Base-by-base conservation (phyloP, 2,329 filamentous ascomycete genomes). In the Pyricularia sp. region DNA sequence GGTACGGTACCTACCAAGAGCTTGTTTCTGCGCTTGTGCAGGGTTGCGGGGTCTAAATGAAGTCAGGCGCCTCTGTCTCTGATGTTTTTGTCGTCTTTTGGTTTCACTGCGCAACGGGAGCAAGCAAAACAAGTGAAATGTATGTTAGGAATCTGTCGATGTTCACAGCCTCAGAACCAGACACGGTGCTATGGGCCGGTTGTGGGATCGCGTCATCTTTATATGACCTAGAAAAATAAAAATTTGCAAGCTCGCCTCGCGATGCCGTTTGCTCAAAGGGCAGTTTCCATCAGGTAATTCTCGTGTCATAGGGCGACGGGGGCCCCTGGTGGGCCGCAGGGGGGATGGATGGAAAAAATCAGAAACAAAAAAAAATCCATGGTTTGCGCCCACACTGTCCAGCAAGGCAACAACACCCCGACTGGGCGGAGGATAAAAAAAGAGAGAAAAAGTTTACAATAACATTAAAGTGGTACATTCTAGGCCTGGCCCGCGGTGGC, bases 251-350 rank as follows among this genome's bases (percentile, higher is more conserved):
- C 30, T 25, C 36, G 36, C 25, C 33, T 63, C 65, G 65, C 11
- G 42, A 42, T 55, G n/a, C 42, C 23, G 55, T 31, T 58, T 42
- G 20, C 25, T 31, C 25, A 64, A 42, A 12, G 5, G 36, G 31
- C 23, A 50, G 66, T n/a, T 28, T 65, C 26, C 33, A 64, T 33
- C 25, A 66, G 33, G 55, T 68, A 64, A 64, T 64, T 64, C 25
- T 64, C 28, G 59, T 64, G 59, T 64, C 25, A 64, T 64, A 14
- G 59, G 25, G 59, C 12, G 59, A 30, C 59, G 20, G 25, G 25
- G 59, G 59, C 59, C 59, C 59, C 59, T 64, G 59, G 59, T 64
- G 42, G 42, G 20, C 42, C 42, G 42, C 42, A 50, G 42, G 33
- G 33, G 12, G 11, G 12, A n/a, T n/a, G n/a, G n/a, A n/a, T 12